Conservation (phyloP, 192 early-diverging fungal species). For the Backusella parvicylindrica region DNA sequence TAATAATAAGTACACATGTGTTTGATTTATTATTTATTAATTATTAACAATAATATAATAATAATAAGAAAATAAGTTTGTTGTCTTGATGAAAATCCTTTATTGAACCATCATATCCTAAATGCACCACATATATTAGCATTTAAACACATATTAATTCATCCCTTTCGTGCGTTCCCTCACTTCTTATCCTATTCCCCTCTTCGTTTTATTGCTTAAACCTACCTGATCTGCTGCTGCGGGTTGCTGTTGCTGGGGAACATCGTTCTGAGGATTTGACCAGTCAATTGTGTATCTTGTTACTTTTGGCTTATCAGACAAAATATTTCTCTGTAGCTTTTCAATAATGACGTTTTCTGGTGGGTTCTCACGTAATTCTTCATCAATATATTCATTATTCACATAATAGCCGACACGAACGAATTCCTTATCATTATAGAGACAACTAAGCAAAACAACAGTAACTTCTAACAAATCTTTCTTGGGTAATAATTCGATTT, state of each 20-base stretch:
- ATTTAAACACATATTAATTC: neutral
- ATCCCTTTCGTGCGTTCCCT: neutral
- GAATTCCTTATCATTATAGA: constrained; percentile 89
- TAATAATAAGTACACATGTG: neutral
- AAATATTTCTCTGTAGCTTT: constrained; percentile 79
- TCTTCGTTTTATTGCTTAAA: neutral
- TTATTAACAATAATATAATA: no score
- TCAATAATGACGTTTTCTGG: constrained; percentile 69
- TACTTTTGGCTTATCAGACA: constrained; percentile 93
- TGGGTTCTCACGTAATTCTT: constrained; percentile 73
- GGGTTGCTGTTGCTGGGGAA: neutral
- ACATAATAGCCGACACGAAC: constrained; percentile 98
- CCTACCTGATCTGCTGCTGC: constrained; percentile 12
- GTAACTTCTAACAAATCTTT: constrained; percentile 86
- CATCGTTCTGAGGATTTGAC: constrained; percentile 9
- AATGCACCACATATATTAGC: neutral
- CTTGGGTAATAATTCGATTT: constrained; percentile 71
- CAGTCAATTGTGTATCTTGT: constrained; percentile 55
- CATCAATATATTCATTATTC: constrained; percentile 91
- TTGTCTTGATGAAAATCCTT: neutral
- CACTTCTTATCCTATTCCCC: no score
- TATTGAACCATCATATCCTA: constrained; percentile 29
- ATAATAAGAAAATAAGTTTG: neutral
- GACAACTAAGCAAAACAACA: constrained; percentile 86
- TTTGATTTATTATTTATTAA: neutral